Base-by-base conservation (phyloP, 768 basidiomycete genomes). In the Mycena olivaceomarginata region DNA sequence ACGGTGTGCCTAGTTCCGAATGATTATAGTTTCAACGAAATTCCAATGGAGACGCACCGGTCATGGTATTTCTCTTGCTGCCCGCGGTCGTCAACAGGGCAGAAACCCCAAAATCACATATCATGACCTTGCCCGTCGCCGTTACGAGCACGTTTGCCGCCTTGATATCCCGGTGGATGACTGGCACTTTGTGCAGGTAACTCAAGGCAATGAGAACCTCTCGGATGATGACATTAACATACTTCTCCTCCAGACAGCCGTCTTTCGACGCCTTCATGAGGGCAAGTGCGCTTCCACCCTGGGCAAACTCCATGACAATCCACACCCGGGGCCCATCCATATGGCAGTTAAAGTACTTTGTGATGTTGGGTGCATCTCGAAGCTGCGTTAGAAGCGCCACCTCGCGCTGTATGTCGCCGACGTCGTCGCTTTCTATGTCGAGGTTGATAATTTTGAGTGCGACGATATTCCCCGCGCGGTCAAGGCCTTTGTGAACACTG, bases 381-480 rank as follows among this genome's bases (percentile, higher is more conserved):
- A 99, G 91, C 82, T 98, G 97, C 60, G 95, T 94, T 22, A 99
- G 90, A 67, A 99, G 92, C 12, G 97, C 93, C 41, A 99, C 97
- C 85, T 99, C 98, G 76, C 96, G 94, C 86, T 99, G 98, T 69
- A 99, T 99, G 86, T 98, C 98, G 65, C 89, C 95, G 20, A 98
- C 97, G 83, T 99, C 98, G 85, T 99, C 98, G 84, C 98, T 98
- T 71, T 94, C 92, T 37, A 95, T 98, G 86, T 99, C 98, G 80
- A 99, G 94, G 86, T 99, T 96, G 88, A 99, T 99, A 85, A 99
- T 98, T 88, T 99, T 99, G 87, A 99, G 93, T 20, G 98, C 98
- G 45, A 99, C 96, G 71, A 97, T 90, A 72, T 96, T 95, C 22
- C 96, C 96, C 0, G 96, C 94, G 0, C 94, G 90, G 80, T 99